A percentile compares a stretch with the other conserved stretches of the same genome.
Evolutionary conservation across 23 red algal genomes (phyloP).

Genomic region (Gracilaria domingensis): DNA sequence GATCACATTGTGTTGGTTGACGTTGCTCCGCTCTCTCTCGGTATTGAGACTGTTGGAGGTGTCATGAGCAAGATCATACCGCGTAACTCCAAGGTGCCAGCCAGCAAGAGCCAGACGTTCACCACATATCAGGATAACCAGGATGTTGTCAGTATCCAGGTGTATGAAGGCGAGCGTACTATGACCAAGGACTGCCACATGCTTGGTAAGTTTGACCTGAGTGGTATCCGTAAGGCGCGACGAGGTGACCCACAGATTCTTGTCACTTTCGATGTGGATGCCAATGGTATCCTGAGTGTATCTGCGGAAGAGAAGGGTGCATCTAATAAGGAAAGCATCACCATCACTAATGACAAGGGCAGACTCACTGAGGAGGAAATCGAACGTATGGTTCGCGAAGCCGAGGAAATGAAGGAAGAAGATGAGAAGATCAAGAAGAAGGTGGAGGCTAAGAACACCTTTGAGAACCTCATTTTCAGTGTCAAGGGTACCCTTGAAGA

Average conservation of each 20-base stretch:
- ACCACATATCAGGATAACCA: constrained; percentile 98
- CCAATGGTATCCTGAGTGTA: constrained; percentile 94
- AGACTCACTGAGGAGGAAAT: constrained; percentile 96
- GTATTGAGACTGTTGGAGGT: constrained; percentile 99
- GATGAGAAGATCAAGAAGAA: constrained; percentile 89
- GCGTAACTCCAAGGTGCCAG: constrained; percentile 91
- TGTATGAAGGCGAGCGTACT: constrained; percentile 92
- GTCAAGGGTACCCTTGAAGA: constrained; percentile 88
- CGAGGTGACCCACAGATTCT: constrained; percentile 95
- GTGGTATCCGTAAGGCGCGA: constrained; percentile 85
- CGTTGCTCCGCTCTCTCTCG: constrained; percentile 96
- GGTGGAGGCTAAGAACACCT: constrained; percentile 91
- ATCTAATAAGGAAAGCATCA: constrained; percentile 87
- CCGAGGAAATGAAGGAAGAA: constrained; percentile 97
- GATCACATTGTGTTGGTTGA: constrained; percentile 93
- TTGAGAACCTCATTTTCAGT: constrained; percentile 93
- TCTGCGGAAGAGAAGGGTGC: constrained; percentile 93
- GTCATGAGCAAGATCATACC: constrained; percentile 99
- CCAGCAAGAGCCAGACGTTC: constrained; percentile 93
- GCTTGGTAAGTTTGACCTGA: constrained; percentile 98
- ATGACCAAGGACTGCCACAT: constrained; percentile 98
- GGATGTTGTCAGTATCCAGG: constrained; percentile 92
- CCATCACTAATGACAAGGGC: constrained; percentile 98
- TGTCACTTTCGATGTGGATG: constrained; percentile 95
- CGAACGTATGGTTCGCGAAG: constrained; percentile 96